Percentiles rank a stretch among this genome's conserved stretches.
Evolutionary conservation across 257 asterid genomes (phyloP).

Genomic region (Cinchona pubescens): DNA sequence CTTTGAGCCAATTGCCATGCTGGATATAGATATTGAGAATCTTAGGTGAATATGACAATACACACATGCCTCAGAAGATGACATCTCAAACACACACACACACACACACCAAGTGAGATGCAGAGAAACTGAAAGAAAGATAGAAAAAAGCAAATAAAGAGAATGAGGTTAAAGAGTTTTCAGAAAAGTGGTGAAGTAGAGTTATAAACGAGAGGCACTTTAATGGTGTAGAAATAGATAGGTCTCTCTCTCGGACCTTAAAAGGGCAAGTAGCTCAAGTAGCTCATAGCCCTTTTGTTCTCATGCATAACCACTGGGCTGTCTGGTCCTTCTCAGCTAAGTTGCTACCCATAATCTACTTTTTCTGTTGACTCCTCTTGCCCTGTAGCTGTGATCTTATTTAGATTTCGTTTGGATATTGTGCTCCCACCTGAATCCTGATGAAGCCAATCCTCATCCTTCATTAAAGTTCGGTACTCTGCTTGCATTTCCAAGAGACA

Average conservation of each 20-base stretch:
- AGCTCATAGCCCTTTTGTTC: conserved; percentile 23
- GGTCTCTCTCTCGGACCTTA: conserved; percentile 19
- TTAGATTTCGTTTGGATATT: conserved; percentile 36
- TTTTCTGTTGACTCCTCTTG: conserved; percentile 27
- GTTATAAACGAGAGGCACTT: conserved; percentile 19
- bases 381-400: conserved; percentile 27
- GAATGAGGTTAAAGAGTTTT: conserved; percentile 14
- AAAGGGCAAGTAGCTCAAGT: conserved; percentile 30
- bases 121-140: background rate
- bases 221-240: conserved; percentile 26
- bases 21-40: conserved; percentile 30
- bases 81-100: conserved; percentile 23
- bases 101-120: background rate
- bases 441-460: conserved; percentile 19
- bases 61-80: conserved; percentile 40
- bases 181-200: conserved; percentile 12
- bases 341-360: conserved; percentile 26
- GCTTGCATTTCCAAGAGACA: background rate
- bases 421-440: conserved; percentile 34
- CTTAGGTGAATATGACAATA: conserved; percentile 39
- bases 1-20: conserved; percentile 16
- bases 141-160: conserved; percentile 10
- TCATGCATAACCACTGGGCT: conserved; percentile 27
- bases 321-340: conserved; percentile 37
- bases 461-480: conserved; percentile 7